phyloP scores from a whole-genome alignment of 208 protist genomes.

The Wallacemonas rigidus region DNA sequence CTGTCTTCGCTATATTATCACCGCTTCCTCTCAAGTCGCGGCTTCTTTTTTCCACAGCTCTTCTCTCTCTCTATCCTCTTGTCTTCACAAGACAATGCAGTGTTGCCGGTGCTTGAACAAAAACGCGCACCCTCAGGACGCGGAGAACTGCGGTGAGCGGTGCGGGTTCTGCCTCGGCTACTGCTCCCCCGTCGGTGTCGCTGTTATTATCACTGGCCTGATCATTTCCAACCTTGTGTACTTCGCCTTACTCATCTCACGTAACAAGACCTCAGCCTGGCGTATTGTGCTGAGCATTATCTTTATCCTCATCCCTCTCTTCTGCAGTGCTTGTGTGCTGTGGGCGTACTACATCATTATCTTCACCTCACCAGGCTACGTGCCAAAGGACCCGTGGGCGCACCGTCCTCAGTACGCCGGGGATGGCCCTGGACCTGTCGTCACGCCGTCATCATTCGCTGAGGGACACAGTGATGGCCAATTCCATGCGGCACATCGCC shows the following conservation, averaged over 20 bases:
- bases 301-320: slow-evolving; percentile 34
- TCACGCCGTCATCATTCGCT: not conserved
- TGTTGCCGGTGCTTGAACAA: slow-evolving; percentile 25
- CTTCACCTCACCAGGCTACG: slow-evolving; percentile 60
- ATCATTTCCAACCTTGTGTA: slow-evolving; percentile 33
- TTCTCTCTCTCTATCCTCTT: slow-evolving; percentile 8
- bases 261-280: slow-evolving; percentile 36
- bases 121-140: slow-evolving; percentile 34
- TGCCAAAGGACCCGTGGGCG: slow-evolving; percentile 46
- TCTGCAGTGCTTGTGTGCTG: slow-evolving; percentile 20
- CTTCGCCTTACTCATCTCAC: slow-evolving; percentile 33
- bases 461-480: not conserved
- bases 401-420: slow-evolving; percentile 40
- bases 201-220: slow-evolving; percentile 40
- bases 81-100: not conserved
- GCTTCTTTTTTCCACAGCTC: not conserved
- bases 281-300: slow-evolving; percentile 44
- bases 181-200: slow-evolving; percentile 33
- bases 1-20: not conserved
- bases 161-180: slow-evolving; percentile 61
- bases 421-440: not conserved
- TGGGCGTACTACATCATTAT: slow-evolving; percentile 52
- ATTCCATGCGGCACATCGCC: no score
- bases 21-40: no score
- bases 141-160: slow-evolving; percentile 25